Evolutionary conservation across 768 basidiomycete genomes (phyloP).

Genomic region (Leccinum obscurum): DNA sequence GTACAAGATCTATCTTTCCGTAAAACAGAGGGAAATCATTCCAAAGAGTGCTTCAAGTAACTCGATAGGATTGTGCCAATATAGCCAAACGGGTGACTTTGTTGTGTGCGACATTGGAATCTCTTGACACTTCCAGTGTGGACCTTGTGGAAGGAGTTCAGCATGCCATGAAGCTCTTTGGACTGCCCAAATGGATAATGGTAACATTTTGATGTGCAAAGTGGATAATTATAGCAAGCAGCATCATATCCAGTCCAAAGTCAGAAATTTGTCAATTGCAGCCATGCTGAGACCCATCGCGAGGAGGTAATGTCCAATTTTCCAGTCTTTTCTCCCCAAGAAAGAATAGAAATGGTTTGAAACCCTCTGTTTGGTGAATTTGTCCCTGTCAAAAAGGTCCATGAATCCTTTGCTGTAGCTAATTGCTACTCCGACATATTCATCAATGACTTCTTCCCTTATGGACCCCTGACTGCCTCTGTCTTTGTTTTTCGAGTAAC

Average conservation of each 20-base stretch:
- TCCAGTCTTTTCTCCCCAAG: not conserved
- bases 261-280: not conserved
- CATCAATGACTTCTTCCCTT: too few species aligned
- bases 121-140: not conserved
- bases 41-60: not conserved
- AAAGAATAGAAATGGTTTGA: not conserved
- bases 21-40: not conserved
- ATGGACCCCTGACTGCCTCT: too few species aligned
- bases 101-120: not conserved
- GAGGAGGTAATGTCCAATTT: not conserved
- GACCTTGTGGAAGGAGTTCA: not conserved
- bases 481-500: too few species aligned
- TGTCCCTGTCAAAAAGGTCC: not conserved
- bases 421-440: too few species aligned
- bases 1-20: not conserved
- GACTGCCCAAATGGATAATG: not conserved
- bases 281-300: not conserved
- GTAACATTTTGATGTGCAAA: not conserved
- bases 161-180: not conserved
- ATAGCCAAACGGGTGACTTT: not conserved
- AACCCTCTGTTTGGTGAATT: not conserved
- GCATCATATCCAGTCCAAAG: not conserved
- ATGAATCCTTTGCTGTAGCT: not conserved
- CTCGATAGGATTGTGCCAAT: not conserved
- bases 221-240: too few species aligned